Percentiles rank a stretch among this genome's conserved stretches.
These are phyloP conservation scores for Fraxinus excelsior DNA, from an alignment of 257 asterid genomes.

Conservation along the genomic window DNA sequence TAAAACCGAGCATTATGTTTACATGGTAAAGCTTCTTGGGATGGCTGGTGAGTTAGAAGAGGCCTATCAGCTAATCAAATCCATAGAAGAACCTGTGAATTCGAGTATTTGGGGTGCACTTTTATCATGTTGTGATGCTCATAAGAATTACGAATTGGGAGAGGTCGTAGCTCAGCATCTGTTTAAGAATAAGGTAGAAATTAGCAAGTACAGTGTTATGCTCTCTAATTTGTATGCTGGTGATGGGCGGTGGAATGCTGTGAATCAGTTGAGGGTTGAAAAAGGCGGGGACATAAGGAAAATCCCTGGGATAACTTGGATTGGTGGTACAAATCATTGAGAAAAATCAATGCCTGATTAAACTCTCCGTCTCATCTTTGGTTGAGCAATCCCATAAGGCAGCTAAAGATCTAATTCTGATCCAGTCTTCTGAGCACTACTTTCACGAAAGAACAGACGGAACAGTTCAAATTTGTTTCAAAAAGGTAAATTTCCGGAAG, in stretches of 20 bases:
- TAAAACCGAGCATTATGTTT: constrained; percentile 64
- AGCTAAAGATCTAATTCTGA: too few relatives aligned
- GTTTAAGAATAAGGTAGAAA: constrained; percentile 29
- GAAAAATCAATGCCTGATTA: constrained; percentile 10
- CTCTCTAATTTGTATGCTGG: constrained; percentile 69
- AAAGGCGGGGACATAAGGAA: constrained; percentile 40
- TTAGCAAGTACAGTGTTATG: constrained; percentile 58
- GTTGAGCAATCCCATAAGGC: too few relatives aligned
- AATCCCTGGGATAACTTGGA: constrained; percentile 67
- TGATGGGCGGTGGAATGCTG: constrained; percentile 73
- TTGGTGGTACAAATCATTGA: constrained; percentile 30
- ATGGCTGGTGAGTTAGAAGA: constrained; percentile 64
- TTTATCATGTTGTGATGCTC: constrained; percentile 62
- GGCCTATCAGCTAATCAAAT: constrained; percentile 59
- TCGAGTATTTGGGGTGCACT: constrained; percentile 81
- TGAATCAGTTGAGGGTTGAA: constrained; percentile 56
- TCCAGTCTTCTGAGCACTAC: too few relatives aligned
- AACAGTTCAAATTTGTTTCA: too few relatives aligned
- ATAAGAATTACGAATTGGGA: constrained; percentile 49
- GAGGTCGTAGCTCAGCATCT: constrained; percentile 45
- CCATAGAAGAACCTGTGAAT: constrained; percentile 49
- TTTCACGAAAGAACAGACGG: too few relatives aligned
- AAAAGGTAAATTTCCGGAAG: too few relatives aligned
- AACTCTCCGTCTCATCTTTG: not conserved
- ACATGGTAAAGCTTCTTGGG: constrained; percentile 89